Evolutionary conservation across 768 basidiomycete genomes (phyloP), one percentile per base, ranked within the genome.

Genomic region (Amanita fuliginea): DNA sequence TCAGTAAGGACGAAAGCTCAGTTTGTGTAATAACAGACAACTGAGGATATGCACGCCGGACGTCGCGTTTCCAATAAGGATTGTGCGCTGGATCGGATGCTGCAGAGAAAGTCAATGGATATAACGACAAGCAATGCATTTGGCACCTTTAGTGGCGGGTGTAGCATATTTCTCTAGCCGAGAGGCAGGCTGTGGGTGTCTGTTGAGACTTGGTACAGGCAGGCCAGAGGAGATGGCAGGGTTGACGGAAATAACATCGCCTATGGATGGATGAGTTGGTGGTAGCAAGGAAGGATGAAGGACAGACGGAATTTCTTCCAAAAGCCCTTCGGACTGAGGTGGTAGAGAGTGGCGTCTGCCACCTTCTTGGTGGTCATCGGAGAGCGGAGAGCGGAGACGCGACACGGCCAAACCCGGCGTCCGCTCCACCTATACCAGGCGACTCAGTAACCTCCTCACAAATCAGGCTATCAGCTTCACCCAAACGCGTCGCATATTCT

Each of bases 31-130:
- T 74, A 16, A 90, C 81, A 2, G 91, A 93, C 24, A 92, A 81
- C 56, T 85, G 88, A n/a, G 93, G 91, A 65, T 93, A 96, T 32
- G 81, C 80, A 46, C 93, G 81, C 51, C 92, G 82, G 58, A 94
- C 87, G 67, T 96, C 93, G 53, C 93, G 87, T 67, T 95, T 95
- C 83, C 86, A 94, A 75, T 97, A 97, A 49, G 86, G 87, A 64
- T 90, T 91, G 70, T 89, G 76, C 28, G 89, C 89, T 34, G 78
- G 78, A 66, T 92, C 89, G 37, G 88, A 91, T 19, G 87, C 88
- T 88, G 46, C 40, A 49, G 4, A 19, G 46, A 49, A 9, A 19
- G 14, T 42, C 16, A 14, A 24, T 18, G 56, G 37, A 49, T 44
- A 39, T 35, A 35, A 41, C 34, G 22, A 47, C 14, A n/a, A 14